Evolutionary conservation across 805 yeast genomes (phyloP).

Genomic region (Blastobotrys peoriensis): DNA sequence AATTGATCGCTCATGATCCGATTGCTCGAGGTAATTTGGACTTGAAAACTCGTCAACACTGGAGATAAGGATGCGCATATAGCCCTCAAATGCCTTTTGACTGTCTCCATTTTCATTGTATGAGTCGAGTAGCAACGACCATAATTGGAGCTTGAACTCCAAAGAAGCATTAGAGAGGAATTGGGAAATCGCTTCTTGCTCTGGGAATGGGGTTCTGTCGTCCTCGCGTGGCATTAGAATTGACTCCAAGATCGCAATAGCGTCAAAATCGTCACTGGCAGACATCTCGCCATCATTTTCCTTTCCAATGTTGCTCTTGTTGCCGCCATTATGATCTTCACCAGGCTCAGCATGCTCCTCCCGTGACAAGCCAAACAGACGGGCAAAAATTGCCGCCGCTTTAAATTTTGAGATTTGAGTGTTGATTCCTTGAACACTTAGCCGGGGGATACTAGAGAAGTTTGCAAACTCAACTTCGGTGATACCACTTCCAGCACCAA

Average conservation of each 20-base stretch:
- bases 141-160: constrained; percentile 61
- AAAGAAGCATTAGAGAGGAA: constrained; percentile 62
- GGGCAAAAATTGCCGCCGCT: constrained; percentile 60
- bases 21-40: constrained; percentile 20
- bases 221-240: constrained; percentile 30
- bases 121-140: constrained; percentile 63
- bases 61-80: constrained; percentile 38
- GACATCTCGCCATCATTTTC: constrained; percentile 2
- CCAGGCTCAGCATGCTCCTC: constrained; percentile 3
- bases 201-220: constrained; percentile 20
- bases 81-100: constrained; percentile 45
- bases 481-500: constrained; percentile 7
- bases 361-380: constrained; percentile 32
- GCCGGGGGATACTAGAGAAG: constrained; percentile 50
- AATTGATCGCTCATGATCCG: constrained; percentile 34
- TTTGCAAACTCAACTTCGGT: constrained; percentile 47
- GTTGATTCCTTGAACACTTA: constrained; percentile 45
- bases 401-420: constrained; percentile 65
- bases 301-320: not conserved
- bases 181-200: constrained; percentile 47
- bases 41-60: constrained; percentile 36
- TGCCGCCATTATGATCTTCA: not conserved
- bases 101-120: constrained; percentile 40
- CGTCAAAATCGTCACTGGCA: not conserved
- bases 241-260: constrained; percentile 25